Evolutionary conservation across 176 grass and related monocot genomes (phyloP).

Genomic region (Puccinellia tenuiflora): DNA sequence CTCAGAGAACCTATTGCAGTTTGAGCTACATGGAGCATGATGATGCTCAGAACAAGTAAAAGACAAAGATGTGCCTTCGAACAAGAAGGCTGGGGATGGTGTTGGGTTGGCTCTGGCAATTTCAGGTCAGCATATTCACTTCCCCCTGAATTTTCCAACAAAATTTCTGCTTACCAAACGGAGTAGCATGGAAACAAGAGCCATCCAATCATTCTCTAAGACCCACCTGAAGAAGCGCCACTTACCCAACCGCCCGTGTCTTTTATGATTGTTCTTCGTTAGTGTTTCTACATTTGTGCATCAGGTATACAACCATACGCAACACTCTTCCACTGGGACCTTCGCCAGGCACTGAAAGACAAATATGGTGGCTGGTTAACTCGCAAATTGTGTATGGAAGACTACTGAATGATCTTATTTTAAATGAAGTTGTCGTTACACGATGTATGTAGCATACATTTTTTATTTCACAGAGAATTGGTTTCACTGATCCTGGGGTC

Average conservation of each 20-base stretch:
- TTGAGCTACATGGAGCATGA: neutral
- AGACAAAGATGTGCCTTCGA: neutral
- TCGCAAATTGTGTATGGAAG: constrained; percentile 70
- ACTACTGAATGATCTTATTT: neutral
- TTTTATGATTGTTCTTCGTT: neutral
- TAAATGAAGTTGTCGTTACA: neutral
- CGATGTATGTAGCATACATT: neutral
- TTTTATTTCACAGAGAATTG: neutral
- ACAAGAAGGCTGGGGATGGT: neutral
- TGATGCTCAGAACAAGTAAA: neutral
- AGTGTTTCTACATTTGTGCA: constrained; percentile 4
- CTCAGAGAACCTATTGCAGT: neutral
- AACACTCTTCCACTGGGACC: constrained; percentile 93
- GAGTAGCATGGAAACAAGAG: neutral
- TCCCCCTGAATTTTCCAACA: neutral
- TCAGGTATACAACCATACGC: constrained; percentile 76
- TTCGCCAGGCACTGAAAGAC: constrained; percentile 81
- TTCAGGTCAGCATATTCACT: neutral
- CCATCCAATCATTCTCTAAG: neutral
- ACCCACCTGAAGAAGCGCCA: neutral
- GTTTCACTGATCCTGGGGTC: neutral
- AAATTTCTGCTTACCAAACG: neutral
- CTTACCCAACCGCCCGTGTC: no score
- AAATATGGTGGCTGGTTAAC: constrained; percentile 81
- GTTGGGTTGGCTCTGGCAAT: neutral